phyloP scores from a whole-genome alignment of 371 early-diverging fungal genomes.

The Paraphysoderma sedebokerense region DNA sequence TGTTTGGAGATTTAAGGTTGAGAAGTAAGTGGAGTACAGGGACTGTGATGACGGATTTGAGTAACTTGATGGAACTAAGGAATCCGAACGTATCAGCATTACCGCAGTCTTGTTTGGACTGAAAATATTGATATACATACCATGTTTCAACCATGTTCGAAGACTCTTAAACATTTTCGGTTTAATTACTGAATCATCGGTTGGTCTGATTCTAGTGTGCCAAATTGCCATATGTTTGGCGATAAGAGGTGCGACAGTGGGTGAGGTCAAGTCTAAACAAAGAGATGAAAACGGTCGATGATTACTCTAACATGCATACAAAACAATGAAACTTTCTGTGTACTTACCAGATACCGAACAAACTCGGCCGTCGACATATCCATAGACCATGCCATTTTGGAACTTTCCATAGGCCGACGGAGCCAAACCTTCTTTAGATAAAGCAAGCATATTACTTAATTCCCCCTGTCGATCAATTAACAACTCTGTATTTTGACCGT shows the following conservation, averaged over 20 bases:
- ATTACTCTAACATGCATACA: too few relatives aligned
- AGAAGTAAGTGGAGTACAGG: constrained; percentile 40
- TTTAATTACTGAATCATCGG: constrained; percentile 18
- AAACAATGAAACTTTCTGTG: too few relatives aligned
- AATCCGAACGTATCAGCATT: too few relatives aligned
- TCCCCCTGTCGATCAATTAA: constrained; percentile 59
- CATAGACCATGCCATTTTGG: constrained; percentile 76
- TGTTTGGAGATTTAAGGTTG: constrained; percentile 19
- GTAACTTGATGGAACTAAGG: too few relatives aligned
- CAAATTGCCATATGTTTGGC: constrained; percentile 64
- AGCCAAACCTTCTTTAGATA: constrained; percentile 47
- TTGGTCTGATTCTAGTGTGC: too few relatives aligned
- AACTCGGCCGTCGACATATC: constrained; percentile 66
- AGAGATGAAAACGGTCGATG: too few relatives aligned
- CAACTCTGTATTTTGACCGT: constrained; percentile 66
- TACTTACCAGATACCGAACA: too few relatives aligned
- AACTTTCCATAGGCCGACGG: constrained; percentile 77
- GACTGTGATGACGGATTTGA: too few relatives aligned
- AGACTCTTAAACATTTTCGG: constrained; percentile 59
- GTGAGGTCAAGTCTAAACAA: constrained; percentile 49
- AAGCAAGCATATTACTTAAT: constrained; percentile 52
- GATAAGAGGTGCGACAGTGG: constrained; percentile 47
- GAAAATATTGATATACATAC: constrained; percentile 24
- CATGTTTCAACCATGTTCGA: constrained; percentile 59
- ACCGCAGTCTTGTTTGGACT: too few relatives aligned